phyloP scores from a whole-genome alignment of 2,329 filamentous ascomycete species.

The Alternaria longipes region DNA sequence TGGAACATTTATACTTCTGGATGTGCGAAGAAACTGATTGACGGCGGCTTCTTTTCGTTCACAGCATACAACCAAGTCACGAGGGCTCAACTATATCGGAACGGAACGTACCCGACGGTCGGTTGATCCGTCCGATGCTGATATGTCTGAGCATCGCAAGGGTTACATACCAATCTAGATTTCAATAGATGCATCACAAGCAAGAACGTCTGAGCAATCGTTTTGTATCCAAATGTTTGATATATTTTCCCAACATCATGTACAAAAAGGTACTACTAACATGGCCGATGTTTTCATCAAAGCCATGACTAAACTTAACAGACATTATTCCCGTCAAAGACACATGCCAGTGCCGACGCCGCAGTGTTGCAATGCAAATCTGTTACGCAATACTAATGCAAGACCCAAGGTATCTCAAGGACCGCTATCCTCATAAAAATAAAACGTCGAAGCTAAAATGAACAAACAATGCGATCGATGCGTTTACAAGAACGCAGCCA shows the following conservation, averaged over 20 bases:
- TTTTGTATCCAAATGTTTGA: conserved; percentile 20
- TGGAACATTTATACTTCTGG: not conserved
- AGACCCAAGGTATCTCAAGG: conserved; percentile 45
- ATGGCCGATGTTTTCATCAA: conserved; percentile 14
- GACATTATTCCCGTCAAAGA: conserved; percentile 22
- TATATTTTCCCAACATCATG: conserved; percentile 18
- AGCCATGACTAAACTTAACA: conserved; percentile 15
- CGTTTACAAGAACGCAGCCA: conserved; percentile 51
- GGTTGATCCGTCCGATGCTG: not conserved
- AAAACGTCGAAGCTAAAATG: conserved; percentile 2
- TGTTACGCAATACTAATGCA: conserved; percentile 29
- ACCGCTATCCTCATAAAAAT: conserved; percentile 27
- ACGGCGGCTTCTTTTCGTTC: not conserved
- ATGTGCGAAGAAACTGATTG: not conserved
- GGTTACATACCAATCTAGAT: too few relatives aligned
- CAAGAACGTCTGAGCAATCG: not conserved
- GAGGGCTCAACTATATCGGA: not conserved
- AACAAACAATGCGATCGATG: not conserved
- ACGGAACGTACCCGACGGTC: not conserved
- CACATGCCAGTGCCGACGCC: conserved; percentile 35
- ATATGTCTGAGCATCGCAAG: not conserved
- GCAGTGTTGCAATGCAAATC: conserved; percentile 23
- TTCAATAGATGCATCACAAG: not conserved
- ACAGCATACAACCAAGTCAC: not conserved
- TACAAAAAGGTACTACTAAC: conserved; percentile 8